Evolutionary conservation across 177 flowering plant species (phyloP).

Genomic region (Vitis hybrid): DNA sequence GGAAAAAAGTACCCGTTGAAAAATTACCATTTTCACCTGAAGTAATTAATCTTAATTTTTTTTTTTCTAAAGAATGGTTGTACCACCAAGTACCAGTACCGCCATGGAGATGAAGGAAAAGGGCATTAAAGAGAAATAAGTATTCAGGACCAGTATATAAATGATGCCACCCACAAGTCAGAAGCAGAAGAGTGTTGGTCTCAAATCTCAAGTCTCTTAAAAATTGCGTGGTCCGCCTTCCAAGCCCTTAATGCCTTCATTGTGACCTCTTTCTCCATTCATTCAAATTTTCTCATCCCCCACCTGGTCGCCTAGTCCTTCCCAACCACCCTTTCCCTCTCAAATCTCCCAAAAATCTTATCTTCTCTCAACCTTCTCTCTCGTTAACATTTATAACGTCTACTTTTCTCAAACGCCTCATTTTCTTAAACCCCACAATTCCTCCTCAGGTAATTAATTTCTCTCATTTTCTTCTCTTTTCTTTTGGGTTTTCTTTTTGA

Average conservation of each 20-base stretch:
- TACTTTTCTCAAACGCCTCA: background rate
- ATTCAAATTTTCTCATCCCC: constrained; percentile 12
- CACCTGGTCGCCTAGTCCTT: constrained; percentile 7
- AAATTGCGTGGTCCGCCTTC: constrained; percentile 23
- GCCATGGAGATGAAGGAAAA: too few species aligned
- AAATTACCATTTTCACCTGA: too few species aligned
- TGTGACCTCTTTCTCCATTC: background rate
- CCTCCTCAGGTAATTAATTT: background rate
- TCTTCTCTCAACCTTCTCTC: constrained; percentile 1
- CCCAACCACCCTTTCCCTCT: background rate
- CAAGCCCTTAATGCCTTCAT: constrained; percentile 7
- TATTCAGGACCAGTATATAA: too few species aligned
- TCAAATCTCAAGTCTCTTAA: background rate
- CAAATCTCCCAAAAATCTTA: background rate
- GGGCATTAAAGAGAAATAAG: too few species aligned
- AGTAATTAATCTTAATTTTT: too few species aligned
- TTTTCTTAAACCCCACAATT: too few species aligned
- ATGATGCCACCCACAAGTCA: too few species aligned
- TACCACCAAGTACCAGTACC: too few species aligned
- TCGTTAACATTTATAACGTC: background rate
- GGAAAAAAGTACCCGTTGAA: too few species aligned
- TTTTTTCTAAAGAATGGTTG: too few species aligned
- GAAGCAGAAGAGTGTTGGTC: background rate
- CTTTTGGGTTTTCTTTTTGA: background rate
- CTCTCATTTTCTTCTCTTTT: background rate